phyloP scores from a whole-genome alignment of 2,329 filamentous ascomycete genomes.

The Bisporella sp. region DNA sequence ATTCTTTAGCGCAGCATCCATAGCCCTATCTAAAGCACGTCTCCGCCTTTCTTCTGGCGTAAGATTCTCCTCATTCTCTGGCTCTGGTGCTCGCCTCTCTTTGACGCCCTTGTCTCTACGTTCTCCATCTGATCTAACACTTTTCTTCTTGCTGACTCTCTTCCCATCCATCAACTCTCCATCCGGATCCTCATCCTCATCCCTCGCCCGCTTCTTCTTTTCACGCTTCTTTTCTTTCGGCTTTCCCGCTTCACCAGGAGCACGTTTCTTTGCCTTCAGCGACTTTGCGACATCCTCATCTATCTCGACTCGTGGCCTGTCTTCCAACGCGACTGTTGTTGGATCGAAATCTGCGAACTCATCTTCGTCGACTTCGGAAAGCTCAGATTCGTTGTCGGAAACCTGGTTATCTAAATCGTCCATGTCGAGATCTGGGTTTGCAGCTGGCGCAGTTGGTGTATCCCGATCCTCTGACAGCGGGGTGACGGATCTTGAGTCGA shows the following conservation, averaged over 20 bases:
- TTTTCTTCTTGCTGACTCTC: slow-evolving; percentile 34
- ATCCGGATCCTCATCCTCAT: slow-evolving; percentile 37
- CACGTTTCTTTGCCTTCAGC: slow-evolving; percentile 57
- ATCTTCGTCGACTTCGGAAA: slow-evolving; percentile 64
- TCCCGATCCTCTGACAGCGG: slow-evolving; percentile 19
- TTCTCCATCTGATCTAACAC: slow-evolving; percentile 35
- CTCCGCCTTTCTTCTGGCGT: slow-evolving; percentile 79
- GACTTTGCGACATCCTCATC: slow-evolving; percentile 59
- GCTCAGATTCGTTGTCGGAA: slow-evolving; percentile 41
- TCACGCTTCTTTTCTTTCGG: slow-evolving; percentile 58
- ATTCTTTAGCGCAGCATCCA: slow-evolving; percentile 84
- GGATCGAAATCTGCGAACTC: slow-evolving; percentile 66
- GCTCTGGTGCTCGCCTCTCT: slow-evolving; percentile 45
- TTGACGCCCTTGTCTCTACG: slow-evolving; percentile 23
- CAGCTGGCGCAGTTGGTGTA: slow-evolving; percentile 13
- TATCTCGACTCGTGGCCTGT: slow-evolving; percentile 54
- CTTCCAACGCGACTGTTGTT: slow-evolving; percentile 54
- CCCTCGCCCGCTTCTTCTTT: slow-evolving; percentile 55
- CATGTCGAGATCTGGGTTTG: slow-evolving; percentile 23
- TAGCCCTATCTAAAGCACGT: slow-evolving; percentile 75
- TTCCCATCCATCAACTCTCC: slow-evolving; percentile 47
- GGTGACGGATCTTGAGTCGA: slow-evolving; percentile 17
- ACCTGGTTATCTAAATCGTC: slow-evolving; percentile 27
- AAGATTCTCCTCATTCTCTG: slow-evolving; percentile 70
- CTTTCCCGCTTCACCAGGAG: slow-evolving; percentile 62